Conservation (phyloP, 106 monocot genomes). For the Gastrodia elata region DNA sequence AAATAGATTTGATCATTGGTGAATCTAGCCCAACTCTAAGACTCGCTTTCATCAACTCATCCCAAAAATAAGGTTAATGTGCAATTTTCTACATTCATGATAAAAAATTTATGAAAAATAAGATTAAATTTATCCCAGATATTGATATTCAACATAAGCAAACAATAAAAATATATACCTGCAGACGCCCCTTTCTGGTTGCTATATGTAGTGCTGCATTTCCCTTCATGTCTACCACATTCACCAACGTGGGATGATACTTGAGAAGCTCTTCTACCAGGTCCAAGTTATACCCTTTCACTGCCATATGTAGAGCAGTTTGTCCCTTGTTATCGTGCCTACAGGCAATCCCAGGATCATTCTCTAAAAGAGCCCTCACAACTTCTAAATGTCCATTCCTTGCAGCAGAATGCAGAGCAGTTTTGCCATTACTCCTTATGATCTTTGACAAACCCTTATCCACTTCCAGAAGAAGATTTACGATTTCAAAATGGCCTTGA, state of each 20-base stretch:
- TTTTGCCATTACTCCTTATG: conserved; percentile 88
- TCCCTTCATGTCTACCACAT: conserved; percentile 58
- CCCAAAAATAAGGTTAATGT: too few species aligned
- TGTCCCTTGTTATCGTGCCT: conserved; percentile 88
- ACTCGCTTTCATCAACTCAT: too few species aligned
- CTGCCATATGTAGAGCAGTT: conserved; percentile 94
- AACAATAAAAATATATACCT: conserved; percentile 25
- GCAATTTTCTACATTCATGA: too few species aligned
- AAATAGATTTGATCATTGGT: too few species aligned
- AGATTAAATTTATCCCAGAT: not conserved
- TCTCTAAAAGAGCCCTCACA: conserved; percentile 44
- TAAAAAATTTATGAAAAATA: too few species aligned
- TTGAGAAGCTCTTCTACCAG: conserved; percentile 68
- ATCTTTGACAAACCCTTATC: conserved; percentile 64
- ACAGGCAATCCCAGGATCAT: conserved; percentile 37
- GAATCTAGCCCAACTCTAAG: too few species aligned
- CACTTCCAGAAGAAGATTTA: conserved; percentile 56
- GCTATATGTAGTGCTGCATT: conserved; percentile 82
- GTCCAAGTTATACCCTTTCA: conserved; percentile 65
- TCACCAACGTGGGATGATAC: conserved; percentile 28
- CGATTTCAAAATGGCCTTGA: conserved; percentile 78
- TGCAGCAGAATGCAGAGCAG: conserved; percentile 69
- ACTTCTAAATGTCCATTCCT: conserved; percentile 78
- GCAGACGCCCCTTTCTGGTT: conserved; percentile 59
- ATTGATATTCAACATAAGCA: not conserved